Evolutionary conservation across 1,284 basidiomycete genomes (phyloP).

Genomic region (Boletus holoroseus): DNA sequence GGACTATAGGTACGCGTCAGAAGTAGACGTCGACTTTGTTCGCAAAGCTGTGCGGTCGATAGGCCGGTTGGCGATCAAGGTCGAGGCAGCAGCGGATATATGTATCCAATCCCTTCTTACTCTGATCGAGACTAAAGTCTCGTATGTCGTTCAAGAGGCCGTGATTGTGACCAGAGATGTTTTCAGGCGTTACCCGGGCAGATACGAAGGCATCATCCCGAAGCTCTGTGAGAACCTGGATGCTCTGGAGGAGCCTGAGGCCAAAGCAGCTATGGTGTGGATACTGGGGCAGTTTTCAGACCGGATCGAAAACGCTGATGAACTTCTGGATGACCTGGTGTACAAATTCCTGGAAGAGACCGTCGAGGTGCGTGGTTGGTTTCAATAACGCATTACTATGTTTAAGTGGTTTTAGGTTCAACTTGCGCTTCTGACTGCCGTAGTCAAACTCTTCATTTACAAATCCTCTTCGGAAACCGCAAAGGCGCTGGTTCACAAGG

Average conservation of each 20-base stretch:
- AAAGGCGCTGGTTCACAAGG: conserved; percentile 90
- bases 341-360: conserved; percentile 92
- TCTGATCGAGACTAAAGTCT: conserved; percentile 90
- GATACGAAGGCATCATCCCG: conserved; percentile 93
- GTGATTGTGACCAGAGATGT: conserved; percentile 98
- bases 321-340: conserved; percentile 88
- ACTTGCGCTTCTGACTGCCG: conserved; percentile 89
- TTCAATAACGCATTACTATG: background rate
- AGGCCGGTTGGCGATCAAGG: conserved; percentile 95
- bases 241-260: conserved; percentile 89
- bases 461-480: conserved; percentile 79
- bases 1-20: conserved; percentile 80
- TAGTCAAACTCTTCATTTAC: conserved; percentile 96
- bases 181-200: conserved; percentile 94
- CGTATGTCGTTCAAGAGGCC: conserved; percentile 97
- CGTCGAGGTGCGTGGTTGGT: conserved; percentile 59
- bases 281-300: conserved; percentile 97
- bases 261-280: conserved; percentile 97
- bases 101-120: conserved; percentile 86
- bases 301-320: conserved; percentile 93
- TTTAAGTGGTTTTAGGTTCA: conserved; percentile 64
- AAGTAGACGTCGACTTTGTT: conserved; percentile 98
- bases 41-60: conserved; percentile 96
- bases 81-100: conserved; percentile 80
- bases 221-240: conserved; percentile 91